Base-by-base conservation (phyloP, 208 protist species). In the Borovskyia barvae region DNA sequence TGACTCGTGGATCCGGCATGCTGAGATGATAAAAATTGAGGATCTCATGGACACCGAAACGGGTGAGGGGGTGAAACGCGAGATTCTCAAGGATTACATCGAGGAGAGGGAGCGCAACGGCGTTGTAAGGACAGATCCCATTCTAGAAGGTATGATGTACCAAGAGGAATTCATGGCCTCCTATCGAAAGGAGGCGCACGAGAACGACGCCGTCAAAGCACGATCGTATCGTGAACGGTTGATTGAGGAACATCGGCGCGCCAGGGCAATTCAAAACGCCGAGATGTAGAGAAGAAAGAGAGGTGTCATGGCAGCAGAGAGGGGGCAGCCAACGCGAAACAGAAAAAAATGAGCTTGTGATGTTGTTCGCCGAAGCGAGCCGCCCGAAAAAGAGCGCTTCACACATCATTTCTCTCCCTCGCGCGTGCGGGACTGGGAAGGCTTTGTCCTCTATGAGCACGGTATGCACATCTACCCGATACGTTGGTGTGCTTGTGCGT, bases 1-100 rank as follows among this genome's bases (percentile, higher is more conserved):
- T 62, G 87, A 94, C 66, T 85, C 74, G 7, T 94, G 87, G 87
- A 85, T 94, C 33, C 82, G 87, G 0, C 60, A 79, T 1, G 77
- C 77, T 14, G 75, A 90, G 28, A 69, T 92, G 41, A 82, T 92
- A 11, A 67, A 83, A 19, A 68, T 94, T 42, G 82, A 81, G 7
- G 68, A 92, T 45, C 55, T 92, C 11, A 59, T 77, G 14, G 82
- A 90, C 4, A 85, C 71, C 0, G 69, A 78, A 35, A 70, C 45
- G 14, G 76, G 76, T 20, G 75, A 89, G 50, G 36, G 58, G 7
- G 75, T 82, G n/a, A 92, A 92, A 74, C 42, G 79, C 33, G 85
- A 94, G 41, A 82, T 94, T 6, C 70, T 94, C 33, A 64, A 76
- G 50, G 65, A 73, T 8, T 87, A 81, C 45, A 84, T 85, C 53